phyloP scores from a whole-genome alignment of 163 green algal species.

The Chlorella variabilis region DNA sequence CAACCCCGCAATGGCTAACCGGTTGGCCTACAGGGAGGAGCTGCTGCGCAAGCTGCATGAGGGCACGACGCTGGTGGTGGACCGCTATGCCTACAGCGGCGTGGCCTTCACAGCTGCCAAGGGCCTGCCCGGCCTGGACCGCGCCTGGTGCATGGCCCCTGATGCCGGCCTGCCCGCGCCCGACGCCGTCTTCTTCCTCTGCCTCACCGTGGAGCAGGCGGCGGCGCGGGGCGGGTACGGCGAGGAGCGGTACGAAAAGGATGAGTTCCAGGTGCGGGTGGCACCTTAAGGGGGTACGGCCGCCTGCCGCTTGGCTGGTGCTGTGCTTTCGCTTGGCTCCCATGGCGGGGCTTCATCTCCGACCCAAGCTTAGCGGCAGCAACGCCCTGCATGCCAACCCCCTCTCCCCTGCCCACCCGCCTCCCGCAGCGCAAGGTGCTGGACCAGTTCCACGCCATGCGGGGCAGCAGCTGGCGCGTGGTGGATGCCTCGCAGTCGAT shows the following conservation, averaged over 20 bases:
- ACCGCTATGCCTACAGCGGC: constrained; percentile 95
- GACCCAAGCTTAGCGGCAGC: no score
- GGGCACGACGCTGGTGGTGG: constrained; percentile 91
- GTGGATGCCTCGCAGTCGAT: constrained; percentile 65
- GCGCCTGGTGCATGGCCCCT: constrained; percentile 73
- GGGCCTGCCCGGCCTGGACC: constrained; percentile 63
- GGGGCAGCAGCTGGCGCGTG: constrained; percentile 59
- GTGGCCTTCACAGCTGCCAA: constrained; percentile 96
- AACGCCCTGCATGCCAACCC: no score
- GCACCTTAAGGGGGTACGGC: no score
- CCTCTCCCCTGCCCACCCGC: background rate
- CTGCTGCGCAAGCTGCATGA: constrained; percentile 72
- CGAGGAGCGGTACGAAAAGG: constrained; percentile 89
- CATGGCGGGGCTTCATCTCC: no score
- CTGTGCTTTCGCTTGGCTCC: no score
- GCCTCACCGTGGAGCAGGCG: constrained; percentile 68
- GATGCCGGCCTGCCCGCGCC: constrained; percentile 88
- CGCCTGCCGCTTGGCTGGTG: no score
- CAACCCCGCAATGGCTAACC: no score
- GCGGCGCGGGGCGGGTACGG: constrained; percentile 85
- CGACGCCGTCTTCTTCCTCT: constrained; percentile 90
- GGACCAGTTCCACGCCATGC: constrained; percentile 59
- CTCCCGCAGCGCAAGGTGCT: constrained; percentile 83
- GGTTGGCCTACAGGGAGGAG: constrained; percentile 42
- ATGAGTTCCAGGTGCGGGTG: constrained; percentile 24